Percentiles rank a stretch among this genome's conserved stretches.
Conservation (phyloP, 371 early-diverging fungal genomes). For the Cokeromyces recurvatus region DNA sequence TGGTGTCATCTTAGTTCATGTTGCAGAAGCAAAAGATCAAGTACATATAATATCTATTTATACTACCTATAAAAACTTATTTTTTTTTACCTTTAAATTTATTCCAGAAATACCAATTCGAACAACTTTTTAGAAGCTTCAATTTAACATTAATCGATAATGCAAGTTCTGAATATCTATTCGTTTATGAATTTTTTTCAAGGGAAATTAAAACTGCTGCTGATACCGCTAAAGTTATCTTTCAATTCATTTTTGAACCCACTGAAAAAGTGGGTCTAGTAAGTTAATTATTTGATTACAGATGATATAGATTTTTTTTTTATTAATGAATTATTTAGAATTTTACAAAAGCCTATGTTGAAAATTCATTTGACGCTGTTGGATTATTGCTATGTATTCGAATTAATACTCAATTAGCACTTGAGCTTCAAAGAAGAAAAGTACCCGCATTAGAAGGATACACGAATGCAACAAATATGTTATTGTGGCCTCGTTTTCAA, state of each 20-base stretch:
- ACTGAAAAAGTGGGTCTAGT: constrained; percentile 76
- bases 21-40: constrained; percentile 73
- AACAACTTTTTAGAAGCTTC: constrained; percentile 79
- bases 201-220: constrained; percentile 46
- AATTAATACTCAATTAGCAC: constrained; percentile 74
- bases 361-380: constrained; percentile 82
- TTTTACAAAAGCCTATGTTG: constrained; percentile 64
- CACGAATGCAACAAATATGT: constrained; percentile 80
- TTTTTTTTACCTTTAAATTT: no score
- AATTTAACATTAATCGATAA: constrained; percentile 87
- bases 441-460: constrained; percentile 81
- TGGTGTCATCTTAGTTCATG: constrained; percentile 75
- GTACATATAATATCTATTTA: constrained; percentile 27
- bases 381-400: constrained; percentile 86
- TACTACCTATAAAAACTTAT: no score
- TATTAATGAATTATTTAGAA: constrained; percentile 23
- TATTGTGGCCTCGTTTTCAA: constrained; percentile 92
- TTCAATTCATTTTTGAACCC: constrained; percentile 76
- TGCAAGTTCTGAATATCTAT: constrained; percentile 88
- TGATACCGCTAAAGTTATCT: constrained; percentile 47
- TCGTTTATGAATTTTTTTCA: constrained; percentile 83
- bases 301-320: background rate
- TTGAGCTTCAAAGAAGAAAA: constrained; percentile 75
- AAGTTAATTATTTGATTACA: constrained; percentile 4
- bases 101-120: constrained; percentile 66